Base-by-base conservation (phyloP, 116 monocot species). In the Posidonia oceanica region DNA sequence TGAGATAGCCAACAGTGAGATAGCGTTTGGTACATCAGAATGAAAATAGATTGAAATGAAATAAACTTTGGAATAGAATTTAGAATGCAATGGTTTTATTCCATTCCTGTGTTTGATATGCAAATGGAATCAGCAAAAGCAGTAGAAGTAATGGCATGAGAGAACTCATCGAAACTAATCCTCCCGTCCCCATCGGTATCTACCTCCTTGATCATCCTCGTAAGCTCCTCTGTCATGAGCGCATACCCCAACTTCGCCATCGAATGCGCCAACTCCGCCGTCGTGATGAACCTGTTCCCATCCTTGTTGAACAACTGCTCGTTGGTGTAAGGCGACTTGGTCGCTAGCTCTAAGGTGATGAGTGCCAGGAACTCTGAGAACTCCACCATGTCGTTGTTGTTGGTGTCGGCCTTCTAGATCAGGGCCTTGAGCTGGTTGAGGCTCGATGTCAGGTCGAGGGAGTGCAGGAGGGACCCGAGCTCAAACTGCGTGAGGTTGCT, bases 401-500 rank as follows among this genome's bases (percentile, higher is more conserved):
- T n/a, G n/a, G n/a, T n/a, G n/a, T n/a, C n/a, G n/a, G n/a, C n/a
- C n/a, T n/a, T n/a, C n/a, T n/a, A n/a, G n/a, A n/a, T n/a, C n/a
- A n/a, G n/a, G n/a, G n/a, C n/a, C n/a, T n/a, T n/a, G n/a, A 94
- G 70, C 77, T 90, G 91, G 42, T 88, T 86, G 15, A 78, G 61
- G 58, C 80, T 80, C 12, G 91, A 91, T 63, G 75, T 88, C 18
- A 94, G 76, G 53, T 86, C 88, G 14, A 94, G 82, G 2, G 94
- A 83, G 17, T 88, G 83, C 66, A 94, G 88, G 56, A 94, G 91
- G n/a, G 94, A 90, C 36, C 82, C 78, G 36, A 94, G 91, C 82
- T 94, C 94, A 15, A 88, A 80, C 72, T 86, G 91, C 38, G 94
- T 94, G 10, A 94, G 79, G 83, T 83, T 84, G n/a, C 94, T 88